A percentile compares a stretch with the other conserved stretches of the same genome.
phyloP scores from a whole-genome alignment of 371 early-diverging fungal species.

The Actinomortierella wolfii region DNA sequence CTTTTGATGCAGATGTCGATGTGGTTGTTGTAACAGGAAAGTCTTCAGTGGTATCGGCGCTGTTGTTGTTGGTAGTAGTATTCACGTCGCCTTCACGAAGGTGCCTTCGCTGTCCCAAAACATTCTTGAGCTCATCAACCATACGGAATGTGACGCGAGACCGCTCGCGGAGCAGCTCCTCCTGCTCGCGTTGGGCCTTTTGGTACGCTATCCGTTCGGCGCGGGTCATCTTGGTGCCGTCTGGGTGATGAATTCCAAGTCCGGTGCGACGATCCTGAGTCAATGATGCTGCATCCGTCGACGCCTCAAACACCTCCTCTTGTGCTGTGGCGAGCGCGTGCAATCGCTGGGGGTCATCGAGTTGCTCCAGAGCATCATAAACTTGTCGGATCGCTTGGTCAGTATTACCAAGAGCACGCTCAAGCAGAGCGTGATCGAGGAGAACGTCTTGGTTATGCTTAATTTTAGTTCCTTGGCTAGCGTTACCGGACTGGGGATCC shows the following conservation, averaged over 20 bases:
- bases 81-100: conserved; percentile 25
- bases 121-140: conserved; percentile 69
- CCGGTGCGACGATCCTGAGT: not conserved
- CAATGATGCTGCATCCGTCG: conserved; percentile 29
- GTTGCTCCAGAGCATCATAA: conserved; percentile 29
- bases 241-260: not conserved
- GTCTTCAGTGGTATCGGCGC: not conserved
- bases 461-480: no score
- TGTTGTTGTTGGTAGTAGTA: not conserved
- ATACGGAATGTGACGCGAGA: conserved; percentile 40
- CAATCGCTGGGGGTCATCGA: conserved; percentile 44
- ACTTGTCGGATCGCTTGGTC: no score
- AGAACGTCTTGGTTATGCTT: no score
- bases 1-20: no score
- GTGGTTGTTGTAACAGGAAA: no score
- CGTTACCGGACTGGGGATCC: conserved; percentile 15
- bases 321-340: conserved; percentile 29
- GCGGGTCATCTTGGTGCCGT: conserved; percentile 53
- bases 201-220: conserved; percentile 63
- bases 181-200: conserved; percentile 54
- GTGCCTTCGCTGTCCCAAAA: conserved; percentile 54
- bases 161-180: conserved; percentile 43
- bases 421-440: no score
- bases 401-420: no score
- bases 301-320: conserved; percentile 49